Evolutionary conservation across 768 basidiomycete genomes (phyloP), one percentile per base, ranked within the genome.

Genomic region (Rhodosporidiobolus odoratus): DNA sequence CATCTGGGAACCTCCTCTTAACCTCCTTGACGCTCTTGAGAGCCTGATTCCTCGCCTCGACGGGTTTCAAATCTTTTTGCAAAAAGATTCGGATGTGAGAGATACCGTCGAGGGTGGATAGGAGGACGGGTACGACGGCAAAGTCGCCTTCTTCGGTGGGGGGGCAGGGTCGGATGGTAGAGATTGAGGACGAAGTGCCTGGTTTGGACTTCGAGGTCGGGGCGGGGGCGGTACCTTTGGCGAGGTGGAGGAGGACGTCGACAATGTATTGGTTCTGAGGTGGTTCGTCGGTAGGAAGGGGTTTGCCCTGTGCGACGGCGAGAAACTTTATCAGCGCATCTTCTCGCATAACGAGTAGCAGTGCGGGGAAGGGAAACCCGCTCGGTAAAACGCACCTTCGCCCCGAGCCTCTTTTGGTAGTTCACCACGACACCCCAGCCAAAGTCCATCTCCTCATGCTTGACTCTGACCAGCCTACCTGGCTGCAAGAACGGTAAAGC

Each of bases 391-490:
- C 91, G 73, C 62, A 80, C 80, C 83, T 92, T 95, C 23, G 89
- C 85, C n/a, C 87, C 86, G 30, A 87, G 75, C 0, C 93, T 86
- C 80, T 96, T 96, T 78, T 90, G 88, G 77, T 87, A 97, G 78
- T 92, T 94, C 77, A 97, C 85, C 61, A 98, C 86, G 52, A 92
- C 86, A 47, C 95, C 95, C 96, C 96, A 98, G 16, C 95, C 95
- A 79, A 95, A 98, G 80, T 99, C 90, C 21, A 88, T 81, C 47
- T 89, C 88, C 72, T 88, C 86, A 78, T 96, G 85, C 78, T 89
- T 89, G 75, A 99, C 85, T 77, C 89, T 90, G 58, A 98, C 90
- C n/a, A 98, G 83, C 6, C 96, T 87, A 38, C 96, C 96, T 30
- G 88, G 83, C 77, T 96, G 89, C 17, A 99, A 83, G 84, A 97